A percentile compares a stretch with the other conserved stretches of the same genome.
phyloP scores from a whole-genome alignment of 2,329 filamentous ascomycete species.

The Colletotrichum sp. region DNA sequence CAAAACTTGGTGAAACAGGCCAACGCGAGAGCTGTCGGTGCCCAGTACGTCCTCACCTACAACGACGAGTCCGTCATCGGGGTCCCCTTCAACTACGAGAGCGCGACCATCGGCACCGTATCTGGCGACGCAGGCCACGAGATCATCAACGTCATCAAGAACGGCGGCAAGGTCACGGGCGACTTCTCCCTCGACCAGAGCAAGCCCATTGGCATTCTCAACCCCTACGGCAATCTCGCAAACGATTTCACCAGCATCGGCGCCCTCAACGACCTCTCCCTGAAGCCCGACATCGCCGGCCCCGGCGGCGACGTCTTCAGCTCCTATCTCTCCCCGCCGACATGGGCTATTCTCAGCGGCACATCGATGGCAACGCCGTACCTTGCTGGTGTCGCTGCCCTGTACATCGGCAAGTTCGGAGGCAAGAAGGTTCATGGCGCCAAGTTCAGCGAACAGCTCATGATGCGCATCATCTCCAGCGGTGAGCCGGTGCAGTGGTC shows the following conservation, averaged over 20 bases:
- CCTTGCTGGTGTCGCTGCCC: conserved; percentile 41
- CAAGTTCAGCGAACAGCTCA: conserved; percentile 33
- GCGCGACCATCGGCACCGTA: conserved; percentile 16
- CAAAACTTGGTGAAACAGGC: conserved; percentile 38
- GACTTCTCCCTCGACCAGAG: conserved; percentile 16
- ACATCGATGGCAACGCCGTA: conserved; percentile 54
- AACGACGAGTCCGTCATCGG: conserved; percentile 28
- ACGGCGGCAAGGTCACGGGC: conserved; percentile 16
- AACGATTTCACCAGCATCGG: conserved; percentile 44
- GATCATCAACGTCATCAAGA: conserved; percentile 16
- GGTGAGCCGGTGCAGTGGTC: conserved; percentile 32
- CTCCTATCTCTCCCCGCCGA: conserved; percentile 31
- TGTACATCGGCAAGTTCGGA: conserved; percentile 40
- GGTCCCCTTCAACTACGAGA: not conserved
- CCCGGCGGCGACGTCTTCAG: conserved; percentile 46
- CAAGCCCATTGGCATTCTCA: conserved; percentile 21
- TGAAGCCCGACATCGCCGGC: conserved; percentile 42
- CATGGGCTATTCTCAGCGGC: conserved; percentile 39
- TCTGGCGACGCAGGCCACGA: conserved; percentile 16
- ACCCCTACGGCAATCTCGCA: conserved; percentile 32
- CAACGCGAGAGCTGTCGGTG: conserved; percentile 42
- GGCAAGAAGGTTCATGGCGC: conserved; percentile 36
- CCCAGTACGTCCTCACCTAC: conserved; percentile 45
- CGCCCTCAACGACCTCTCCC: conserved; percentile 40
- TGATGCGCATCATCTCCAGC: conserved; percentile 36